Evolutionary conservation across 257 asterid species (phyloP).

Genomic region (Solanum pinnatisectum): DNA sequence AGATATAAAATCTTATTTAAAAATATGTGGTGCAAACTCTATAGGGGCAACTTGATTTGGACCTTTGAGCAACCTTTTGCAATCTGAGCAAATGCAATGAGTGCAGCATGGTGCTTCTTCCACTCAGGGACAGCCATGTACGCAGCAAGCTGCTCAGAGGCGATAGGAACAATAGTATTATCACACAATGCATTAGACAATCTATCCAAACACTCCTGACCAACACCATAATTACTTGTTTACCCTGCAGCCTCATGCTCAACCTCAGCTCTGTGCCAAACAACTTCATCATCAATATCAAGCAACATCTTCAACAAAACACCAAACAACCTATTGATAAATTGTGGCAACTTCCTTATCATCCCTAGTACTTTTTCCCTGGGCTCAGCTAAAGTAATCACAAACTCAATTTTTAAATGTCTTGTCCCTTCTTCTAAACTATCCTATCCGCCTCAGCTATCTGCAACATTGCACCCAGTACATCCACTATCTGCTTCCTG

Average conservation of each 20-base stretch:
- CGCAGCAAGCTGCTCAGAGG: conserved; percentile 67
- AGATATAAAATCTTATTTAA: neutral
- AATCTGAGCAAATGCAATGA: conserved; percentile 82
- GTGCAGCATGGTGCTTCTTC: conserved; percentile 85
- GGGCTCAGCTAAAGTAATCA: conserved; percentile 75
- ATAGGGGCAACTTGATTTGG: neutral
- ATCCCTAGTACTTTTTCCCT: conserved; percentile 91
- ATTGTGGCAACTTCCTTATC: conserved; percentile 89
- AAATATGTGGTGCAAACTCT: neutral
- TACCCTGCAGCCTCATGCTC: conserved; percentile 88
- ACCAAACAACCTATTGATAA: conserved; percentile 57
- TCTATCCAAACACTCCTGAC: neutral
- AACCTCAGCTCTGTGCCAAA: conserved; percentile 74
- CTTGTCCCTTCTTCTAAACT: conserved; percentile 73
- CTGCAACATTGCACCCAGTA: conserved; percentile 35
- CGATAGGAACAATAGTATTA: conserved; percentile 72
- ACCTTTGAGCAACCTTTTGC: conserved; percentile 96
- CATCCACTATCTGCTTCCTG: conserved; percentile 86
- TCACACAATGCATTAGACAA: conserved; percentile 49
- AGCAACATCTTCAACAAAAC: conserved; percentile 71
- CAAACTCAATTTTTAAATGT: conserved; percentile 80
- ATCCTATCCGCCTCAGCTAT: conserved; percentile 58
- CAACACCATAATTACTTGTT: conserved; percentile 66
- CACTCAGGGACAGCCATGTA: conserved; percentile 71
- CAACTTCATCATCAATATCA: conserved; percentile 80